These are phyloP conservation scores for Entomortierella chlamydospora DNA, from an alignment of 192 early-diverging fungal genomes.

Conservation along the genomic window DNA sequence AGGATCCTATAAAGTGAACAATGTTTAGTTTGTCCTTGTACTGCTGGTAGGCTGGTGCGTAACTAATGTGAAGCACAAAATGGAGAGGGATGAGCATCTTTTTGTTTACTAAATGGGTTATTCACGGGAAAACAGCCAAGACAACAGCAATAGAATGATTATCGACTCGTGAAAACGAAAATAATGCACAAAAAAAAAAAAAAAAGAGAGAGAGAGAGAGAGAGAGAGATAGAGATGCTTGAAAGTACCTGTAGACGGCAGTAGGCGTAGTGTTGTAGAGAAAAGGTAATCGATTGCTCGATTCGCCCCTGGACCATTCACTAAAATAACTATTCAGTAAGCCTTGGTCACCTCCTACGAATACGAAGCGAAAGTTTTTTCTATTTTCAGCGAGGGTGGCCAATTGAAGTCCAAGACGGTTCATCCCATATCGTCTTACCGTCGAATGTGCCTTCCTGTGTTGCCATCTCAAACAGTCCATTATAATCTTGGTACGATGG, in stretches of 20 bases:
- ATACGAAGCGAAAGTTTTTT: no score
- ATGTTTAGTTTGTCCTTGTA: constrained; percentile 78
- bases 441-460: constrained; percentile 80
- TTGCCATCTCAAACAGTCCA: constrained; percentile 62
- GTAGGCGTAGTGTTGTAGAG: constrained; percentile 91
- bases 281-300: constrained; percentile 84
- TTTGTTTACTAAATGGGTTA: no score
- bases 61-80: no score
- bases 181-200: no score
- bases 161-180: no score
- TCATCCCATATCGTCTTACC: constrained; percentile 59
- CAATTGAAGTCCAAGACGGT: no score
- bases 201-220: no score
- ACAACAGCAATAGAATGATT: no score
- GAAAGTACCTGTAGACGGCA: constrained; percentile 73
- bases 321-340: constrained; percentile 90
- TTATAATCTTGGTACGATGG: constrained; percentile 66
- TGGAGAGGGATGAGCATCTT: not conserved
- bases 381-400: no score
- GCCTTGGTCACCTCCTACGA: constrained; percentile 91
- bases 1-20: constrained; percentile 91
- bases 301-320: constrained; percentile 71
- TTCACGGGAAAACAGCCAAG: no score
- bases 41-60: constrained; percentile 82
- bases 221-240: no score